Evolutionary conservation across 805 yeast species (phyloP), one percentile per base, ranked within the genome.

Genomic region (Hermanozyma aechmeae): DNA sequence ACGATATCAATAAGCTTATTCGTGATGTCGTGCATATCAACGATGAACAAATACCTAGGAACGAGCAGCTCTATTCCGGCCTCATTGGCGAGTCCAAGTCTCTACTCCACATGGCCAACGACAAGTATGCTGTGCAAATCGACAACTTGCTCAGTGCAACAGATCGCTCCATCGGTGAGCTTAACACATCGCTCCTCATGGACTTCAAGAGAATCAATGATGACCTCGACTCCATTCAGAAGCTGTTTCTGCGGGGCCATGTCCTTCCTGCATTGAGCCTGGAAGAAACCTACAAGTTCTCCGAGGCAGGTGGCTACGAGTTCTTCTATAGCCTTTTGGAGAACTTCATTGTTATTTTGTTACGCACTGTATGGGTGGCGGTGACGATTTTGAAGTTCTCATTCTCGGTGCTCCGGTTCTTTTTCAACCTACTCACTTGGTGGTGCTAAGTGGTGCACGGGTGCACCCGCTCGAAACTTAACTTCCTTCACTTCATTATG

Each of bases 141-240:
- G 86, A 79, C 42, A 74, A 70, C 28, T 46, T 78, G 31, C 55
- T 79, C 26, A 73, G 78, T 11, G 60, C 65, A 21, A 73, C 80
- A 29, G 86, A 79, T 51, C 58, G 87, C 38, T 68, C 79, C 8
- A 70, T 76, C 33, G 79, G 84, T 35, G 87, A 79, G 43, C 73
- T 80, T 30, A 80, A 76, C 47, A 79, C 89, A 0, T 75, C 85
- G 2, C 50, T 79, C 24, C 67, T 84, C 8, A 52, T 80, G 35
- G 78, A 76, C 39, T 55, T 79, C 16, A 57, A 80, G 13, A 68
- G 66, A 33, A 50, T 74, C 4, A 58, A 58, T 31, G 81, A 76
- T 47, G 54, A 57, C 27, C 42, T 65, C 29, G 38, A 42, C 5
- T 44, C 42, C 12, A 39, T 43, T n/a, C 33, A 45, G 20, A 48